Evolutionary conservation across 306 rosid genomes (phyloP).

Genomic region (Prunus padus): DNA sequence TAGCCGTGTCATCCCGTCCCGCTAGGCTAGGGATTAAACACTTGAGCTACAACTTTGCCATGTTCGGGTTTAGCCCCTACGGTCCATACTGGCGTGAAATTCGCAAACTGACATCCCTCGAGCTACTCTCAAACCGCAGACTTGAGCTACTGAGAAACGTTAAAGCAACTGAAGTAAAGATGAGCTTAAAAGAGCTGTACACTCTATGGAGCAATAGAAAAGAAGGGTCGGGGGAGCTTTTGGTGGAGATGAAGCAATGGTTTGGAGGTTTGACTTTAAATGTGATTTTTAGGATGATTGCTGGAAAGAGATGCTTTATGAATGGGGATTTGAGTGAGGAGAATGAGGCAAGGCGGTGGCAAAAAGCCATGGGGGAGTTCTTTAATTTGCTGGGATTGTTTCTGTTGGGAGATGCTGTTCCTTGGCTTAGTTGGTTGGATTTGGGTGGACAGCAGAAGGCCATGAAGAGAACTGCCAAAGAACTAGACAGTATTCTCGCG

Average conservation of each 20-base stretch:
- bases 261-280: conserved; percentile 4
- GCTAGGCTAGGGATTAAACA: conserved; percentile 21
- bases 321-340: too few species aligned
- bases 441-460: conserved; percentile 30
- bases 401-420: conserved; percentile 21
- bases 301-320: too few species aligned
- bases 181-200: too few species aligned
- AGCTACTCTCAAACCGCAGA: conserved; percentile 40
- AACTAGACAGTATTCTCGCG: conserved; percentile 16
- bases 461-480: conserved; percentile 30
- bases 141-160: conserved; percentile 31
- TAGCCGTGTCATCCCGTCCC: conserved; percentile 28
- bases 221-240: neutral
- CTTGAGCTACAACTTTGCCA: conserved; percentile 3
- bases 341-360: neutral
- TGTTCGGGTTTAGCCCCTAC: too few species aligned
- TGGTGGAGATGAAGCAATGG: conserved; percentile 41
- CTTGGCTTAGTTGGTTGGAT: too few species aligned
- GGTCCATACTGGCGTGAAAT: conserved; percentile 16
- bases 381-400: conserved; percentile 21
- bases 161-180: conserved; percentile 12
- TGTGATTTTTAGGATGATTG: too few species aligned
- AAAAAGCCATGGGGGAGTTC: conserved; percentile 22
- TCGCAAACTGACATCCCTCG: conserved; percentile 31
- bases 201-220: conserved; percentile 2